A percentile compares a stretch with the other conserved stretches of the same genome.
Evolutionary conservation across 179 eudicot species (phyloP).

Genomic region (Heliamphora pulchella): DNA sequence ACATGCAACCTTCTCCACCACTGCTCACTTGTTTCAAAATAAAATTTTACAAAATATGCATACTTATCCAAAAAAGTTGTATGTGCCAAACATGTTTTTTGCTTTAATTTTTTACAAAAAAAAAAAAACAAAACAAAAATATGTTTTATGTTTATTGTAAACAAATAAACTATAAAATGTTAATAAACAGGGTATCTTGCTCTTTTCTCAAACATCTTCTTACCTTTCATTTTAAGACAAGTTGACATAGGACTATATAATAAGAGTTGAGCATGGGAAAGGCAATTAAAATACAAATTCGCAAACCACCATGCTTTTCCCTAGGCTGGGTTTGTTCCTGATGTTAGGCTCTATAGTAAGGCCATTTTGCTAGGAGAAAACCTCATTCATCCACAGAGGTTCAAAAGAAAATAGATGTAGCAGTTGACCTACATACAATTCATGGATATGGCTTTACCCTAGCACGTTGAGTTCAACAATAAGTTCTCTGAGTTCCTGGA

Average conservation of each 20-base stretch:
- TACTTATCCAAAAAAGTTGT: too few species aligned
- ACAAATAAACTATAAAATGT: too few species aligned
- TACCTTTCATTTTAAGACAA: background rate
- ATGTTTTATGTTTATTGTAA: too few species aligned
- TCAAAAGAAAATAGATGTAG: background rate
- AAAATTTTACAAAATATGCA: too few species aligned
- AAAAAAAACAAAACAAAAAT: too few species aligned
- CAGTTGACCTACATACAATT: background rate
- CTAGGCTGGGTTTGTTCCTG: background rate
- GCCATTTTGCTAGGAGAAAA: too few species aligned
- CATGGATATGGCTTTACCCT: background rate
- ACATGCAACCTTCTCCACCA: too few species aligned
- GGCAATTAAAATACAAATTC: background rate
- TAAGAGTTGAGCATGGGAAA: background rate
- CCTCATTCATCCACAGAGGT: background rate
- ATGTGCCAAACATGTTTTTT: too few species aligned
- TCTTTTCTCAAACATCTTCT: background rate
- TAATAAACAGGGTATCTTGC: too few species aligned
- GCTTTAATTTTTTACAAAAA: too few species aligned
- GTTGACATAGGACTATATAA: background rate
- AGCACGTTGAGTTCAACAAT: background rate
- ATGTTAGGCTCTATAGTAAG: too few species aligned
- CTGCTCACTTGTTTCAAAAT: too few species aligned
- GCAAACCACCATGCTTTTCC: background rate
- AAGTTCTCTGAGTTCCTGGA: background rate